Conservation (phyloP, 441 rosid genomes). For the Aquilaria agallochum region DNA sequence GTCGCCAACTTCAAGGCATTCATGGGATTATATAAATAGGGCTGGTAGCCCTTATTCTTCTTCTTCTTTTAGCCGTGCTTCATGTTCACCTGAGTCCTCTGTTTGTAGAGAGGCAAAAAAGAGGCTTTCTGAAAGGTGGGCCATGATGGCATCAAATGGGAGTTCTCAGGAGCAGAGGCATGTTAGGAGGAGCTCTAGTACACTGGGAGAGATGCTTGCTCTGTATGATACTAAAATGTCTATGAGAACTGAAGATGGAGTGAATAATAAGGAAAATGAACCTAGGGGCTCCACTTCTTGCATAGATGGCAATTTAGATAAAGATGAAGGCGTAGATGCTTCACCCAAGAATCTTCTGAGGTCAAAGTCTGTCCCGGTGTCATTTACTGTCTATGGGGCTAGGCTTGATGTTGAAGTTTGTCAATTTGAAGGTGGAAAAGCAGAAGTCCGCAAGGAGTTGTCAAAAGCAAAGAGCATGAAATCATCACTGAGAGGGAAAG, state of each 20-base stretch:
- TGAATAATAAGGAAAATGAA: slow-evolving; percentile 29
- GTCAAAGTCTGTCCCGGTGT: slow-evolving; percentile 75
- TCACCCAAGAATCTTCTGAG: slow-evolving; percentile 61
- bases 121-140: slow-evolving; percentile 97
- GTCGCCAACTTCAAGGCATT: slow-evolving; percentile 72
- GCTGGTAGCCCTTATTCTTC: slow-evolving; percentile 63
- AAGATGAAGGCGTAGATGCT: slow-evolving; percentile 35
- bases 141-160: slow-evolving; percentile 67
- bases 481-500: slow-evolving; percentile 69
- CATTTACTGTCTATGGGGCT: slow-evolving; percentile 33
- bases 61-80: slow-evolving; percentile 70
- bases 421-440: slow-evolving; percentile 34
- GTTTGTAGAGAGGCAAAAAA: slow-evolving; percentile 94
- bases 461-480: slow-evolving; percentile 47
- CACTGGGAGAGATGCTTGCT: slow-evolving; percentile 97
- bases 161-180: slow-evolving; percentile 51
- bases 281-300: slow-evolving; percentile 58
- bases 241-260: slow-evolving; percentile 30
- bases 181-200: slow-evolving; percentile 67
- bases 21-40: slow-evolving; percentile 80
- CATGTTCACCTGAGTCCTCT: slow-evolving; percentile 87
- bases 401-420: slow-evolving; percentile 39
- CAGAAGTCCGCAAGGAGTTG: slow-evolving; percentile 41
- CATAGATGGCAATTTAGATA: slow-evolving; percentile 28
- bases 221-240: slow-evolving; percentile 64